Percentiles rank a stretch among this genome's conserved stretches.
Conservation (phyloP, 2,329 filamentous ascomycete genomes). For the Fusarium coicis region DNA sequence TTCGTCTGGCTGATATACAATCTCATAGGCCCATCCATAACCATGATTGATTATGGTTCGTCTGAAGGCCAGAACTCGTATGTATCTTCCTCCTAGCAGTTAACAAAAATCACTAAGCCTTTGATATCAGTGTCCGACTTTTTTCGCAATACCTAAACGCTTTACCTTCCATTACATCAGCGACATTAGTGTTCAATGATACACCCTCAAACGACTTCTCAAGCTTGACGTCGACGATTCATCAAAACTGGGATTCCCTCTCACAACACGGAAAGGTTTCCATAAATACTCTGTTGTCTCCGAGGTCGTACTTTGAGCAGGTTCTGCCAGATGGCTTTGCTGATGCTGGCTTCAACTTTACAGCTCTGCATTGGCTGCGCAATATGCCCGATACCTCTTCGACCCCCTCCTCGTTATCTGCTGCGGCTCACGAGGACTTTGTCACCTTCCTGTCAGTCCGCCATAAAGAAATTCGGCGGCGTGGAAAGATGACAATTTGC, state of each 20-base stretch:
- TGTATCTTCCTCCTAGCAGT: rapidly evolving
- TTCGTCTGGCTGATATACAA: background rate
- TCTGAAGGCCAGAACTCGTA: background rate
- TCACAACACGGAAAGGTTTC: rapidly evolving
- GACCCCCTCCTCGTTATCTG: rapidly evolving
- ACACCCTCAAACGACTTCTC: background rate
- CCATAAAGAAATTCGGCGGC: background rate
- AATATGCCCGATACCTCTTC: background rate
- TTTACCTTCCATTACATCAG: background rate
- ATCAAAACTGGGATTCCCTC: background rate
- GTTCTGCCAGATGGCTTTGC: background rate
- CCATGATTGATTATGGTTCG: background rate
- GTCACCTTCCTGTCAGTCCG: background rate
- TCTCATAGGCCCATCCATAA: background rate
- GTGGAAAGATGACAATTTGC: background rate
- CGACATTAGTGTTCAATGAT: background rate
- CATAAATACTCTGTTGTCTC: background rate
- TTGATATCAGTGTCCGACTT: background rate
- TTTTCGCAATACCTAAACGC: background rate
- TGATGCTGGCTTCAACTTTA: background rate
- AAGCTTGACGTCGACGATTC: background rate
- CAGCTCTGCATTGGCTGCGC: background rate
- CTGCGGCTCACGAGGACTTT: background rate
- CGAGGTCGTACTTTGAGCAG: background rate
- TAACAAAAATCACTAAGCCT: background rate